These are phyloP conservation scores for Fusarium buharicum DNA, from an alignment of 2,329 filamentous ascomycete species.

Conservation along the genomic window DNA sequence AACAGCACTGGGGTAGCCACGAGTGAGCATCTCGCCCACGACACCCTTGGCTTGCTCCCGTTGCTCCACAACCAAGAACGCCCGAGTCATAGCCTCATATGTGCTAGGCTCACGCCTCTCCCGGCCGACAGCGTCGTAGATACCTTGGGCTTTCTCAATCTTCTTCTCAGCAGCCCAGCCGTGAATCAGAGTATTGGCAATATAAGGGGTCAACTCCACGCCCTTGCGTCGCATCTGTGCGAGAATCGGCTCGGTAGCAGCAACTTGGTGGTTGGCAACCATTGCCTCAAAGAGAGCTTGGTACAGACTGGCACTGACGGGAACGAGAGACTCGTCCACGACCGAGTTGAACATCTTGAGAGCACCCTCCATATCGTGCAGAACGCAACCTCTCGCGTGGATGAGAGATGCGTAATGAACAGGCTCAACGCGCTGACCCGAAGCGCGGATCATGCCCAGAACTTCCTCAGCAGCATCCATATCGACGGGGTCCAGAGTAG, in stretches of 20 bases:
- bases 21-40: constrained; percentile 88
- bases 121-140: constrained; percentile 82
- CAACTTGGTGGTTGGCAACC: constrained; percentile 91
- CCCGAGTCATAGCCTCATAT: constrained; percentile 97
- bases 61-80: constrained; percentile 86
- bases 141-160: constrained; percentile 78
- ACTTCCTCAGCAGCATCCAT: constrained; percentile 89
- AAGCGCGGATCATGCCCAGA: constrained; percentile 78
- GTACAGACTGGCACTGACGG: constrained; percentile 86
- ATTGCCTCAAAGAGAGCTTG: constrained; percentile 97
- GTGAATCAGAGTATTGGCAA: constrained; percentile 97
- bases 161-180: constrained; percentile 91
- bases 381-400: constrained; percentile 92
- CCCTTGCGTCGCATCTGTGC: constrained; percentile 76
- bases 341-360: constrained; percentile 84
- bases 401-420: constrained; percentile 97
- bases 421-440: constrained; percentile 82
- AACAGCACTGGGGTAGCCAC: constrained; percentile 91
- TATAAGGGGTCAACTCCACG: constrained; percentile 93
- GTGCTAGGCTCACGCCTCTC: constrained; percentile 93
- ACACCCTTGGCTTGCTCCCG: constrained; percentile 79
- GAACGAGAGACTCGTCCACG: constrained; percentile 72
- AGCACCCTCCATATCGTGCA: constrained; percentile 89
- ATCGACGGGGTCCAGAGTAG: constrained; percentile 89
- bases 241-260: constrained; percentile 78